These are phyloP conservation scores for Parietichytrium sp. DNA, from an alignment of 108 stramenopile genomes.

Conservation along the genomic window DNA sequence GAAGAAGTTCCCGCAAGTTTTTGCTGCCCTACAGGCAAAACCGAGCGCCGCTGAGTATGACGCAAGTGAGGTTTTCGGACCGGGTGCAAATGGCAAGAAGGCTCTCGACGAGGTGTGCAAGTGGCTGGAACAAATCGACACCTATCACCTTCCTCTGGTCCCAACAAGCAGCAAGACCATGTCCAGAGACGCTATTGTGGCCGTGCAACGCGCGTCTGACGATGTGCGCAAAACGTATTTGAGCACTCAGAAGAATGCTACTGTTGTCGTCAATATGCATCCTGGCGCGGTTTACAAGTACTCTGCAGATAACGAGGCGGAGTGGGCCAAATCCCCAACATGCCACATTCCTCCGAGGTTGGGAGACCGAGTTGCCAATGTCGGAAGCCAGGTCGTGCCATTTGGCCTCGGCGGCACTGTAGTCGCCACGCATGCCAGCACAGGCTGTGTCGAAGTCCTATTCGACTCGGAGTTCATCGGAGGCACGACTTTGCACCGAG, in stretches of 20 bases:
- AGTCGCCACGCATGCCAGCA: conserved; percentile 82
- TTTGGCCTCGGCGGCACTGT: conserved; percentile 95
- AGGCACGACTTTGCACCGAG: conserved; percentile 82
- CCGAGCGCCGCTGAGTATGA: conserved; percentile 66
- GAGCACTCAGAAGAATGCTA: conserved; percentile 66
- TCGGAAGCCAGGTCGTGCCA: conserved; percentile 82
- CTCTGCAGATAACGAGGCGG: conserved; percentile 33
- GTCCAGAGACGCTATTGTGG: conserved; percentile 78
- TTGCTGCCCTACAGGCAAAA: conserved; percentile 67
- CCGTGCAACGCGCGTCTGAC: conserved; percentile 88
- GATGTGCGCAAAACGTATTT: conserved; percentile 79
- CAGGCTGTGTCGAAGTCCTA: conserved; percentile 94
- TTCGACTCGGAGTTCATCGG: conserved; percentile 98
- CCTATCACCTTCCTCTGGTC: conserved; percentile 79
- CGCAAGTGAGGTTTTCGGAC: background rate
- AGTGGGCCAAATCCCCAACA: background rate
- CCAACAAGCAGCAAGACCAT: conserved; percentile 83
- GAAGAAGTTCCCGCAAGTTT: conserved; percentile 81
- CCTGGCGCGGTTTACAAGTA: conserved; percentile 39
- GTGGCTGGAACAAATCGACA: conserved; percentile 82
- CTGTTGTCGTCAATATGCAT: background rate
- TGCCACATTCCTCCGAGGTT: conserved; percentile 64
- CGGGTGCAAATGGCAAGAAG: background rate
- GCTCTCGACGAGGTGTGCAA: conserved; percentile 65
- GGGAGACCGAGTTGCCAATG: conserved; percentile 88